phyloP scores from a whole-genome alignment of 345 rosid genomes.

The Ricinus communis region DNA sequence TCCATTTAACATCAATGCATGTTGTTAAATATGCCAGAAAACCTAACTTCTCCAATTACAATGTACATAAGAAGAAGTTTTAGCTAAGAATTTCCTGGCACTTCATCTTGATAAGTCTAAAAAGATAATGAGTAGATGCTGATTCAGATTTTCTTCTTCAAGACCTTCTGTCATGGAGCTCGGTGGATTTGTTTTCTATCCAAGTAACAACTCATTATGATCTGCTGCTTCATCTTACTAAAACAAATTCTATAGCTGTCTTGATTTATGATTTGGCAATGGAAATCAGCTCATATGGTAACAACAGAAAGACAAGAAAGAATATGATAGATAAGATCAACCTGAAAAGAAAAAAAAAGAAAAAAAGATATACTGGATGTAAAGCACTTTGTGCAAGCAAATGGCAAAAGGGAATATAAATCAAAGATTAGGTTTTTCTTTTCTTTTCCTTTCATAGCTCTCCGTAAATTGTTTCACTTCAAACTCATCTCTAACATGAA shows the following conservation, averaged over 20 bases:
- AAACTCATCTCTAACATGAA: background rate
- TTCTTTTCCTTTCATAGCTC: background rate
- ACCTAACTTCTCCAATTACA: too few species aligned
- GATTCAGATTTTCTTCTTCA: background rate
- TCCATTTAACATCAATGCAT: background rate
- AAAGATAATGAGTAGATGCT: background rate
- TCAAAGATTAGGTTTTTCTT: too few species aligned
- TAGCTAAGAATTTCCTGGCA: background rate
- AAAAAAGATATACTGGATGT: background rate
- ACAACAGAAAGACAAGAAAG: background rate
- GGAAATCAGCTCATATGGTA: slow-evolving; percentile 3
- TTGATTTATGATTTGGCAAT: background rate
- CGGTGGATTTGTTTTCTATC: background rate
- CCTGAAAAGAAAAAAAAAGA: too few species aligned
- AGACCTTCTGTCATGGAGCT: background rate
- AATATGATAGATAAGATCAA: background rate
- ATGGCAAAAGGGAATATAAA: background rate
- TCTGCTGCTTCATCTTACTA: background rate
- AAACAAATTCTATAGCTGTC: background rate
- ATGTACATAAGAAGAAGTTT: background rate
- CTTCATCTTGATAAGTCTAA: background rate
- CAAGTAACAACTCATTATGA: background rate
- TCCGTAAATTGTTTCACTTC: too few species aligned
- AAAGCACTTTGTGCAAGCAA: background rate
- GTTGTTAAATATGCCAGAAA: background rate